Evolutionary conservation across 345 rosid species (phyloP).

Genomic region (Syzygium aromaticum): DNA sequence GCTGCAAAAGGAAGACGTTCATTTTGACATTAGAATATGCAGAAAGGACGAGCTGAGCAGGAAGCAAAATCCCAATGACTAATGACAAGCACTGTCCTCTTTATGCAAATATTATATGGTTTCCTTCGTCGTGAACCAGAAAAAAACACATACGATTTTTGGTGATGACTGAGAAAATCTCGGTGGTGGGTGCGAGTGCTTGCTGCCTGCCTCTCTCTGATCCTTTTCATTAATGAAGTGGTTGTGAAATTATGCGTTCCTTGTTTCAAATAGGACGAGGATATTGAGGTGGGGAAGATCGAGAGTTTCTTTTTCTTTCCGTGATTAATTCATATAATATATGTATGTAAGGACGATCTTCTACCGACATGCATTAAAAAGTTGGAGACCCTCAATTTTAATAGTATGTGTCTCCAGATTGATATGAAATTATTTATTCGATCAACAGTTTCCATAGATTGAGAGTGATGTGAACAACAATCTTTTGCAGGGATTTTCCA

Average conservation of each 20-base stretch:
- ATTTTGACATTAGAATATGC: not conserved
- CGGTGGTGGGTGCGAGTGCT: not conserved
- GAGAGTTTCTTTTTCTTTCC: not conserved
- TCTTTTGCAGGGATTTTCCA: not conserved
- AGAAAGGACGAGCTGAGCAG: slow-evolving; percentile 8
- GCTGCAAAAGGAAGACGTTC: slow-evolving; percentile 4
- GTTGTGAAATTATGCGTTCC: not conserved
- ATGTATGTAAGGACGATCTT: not conserved
- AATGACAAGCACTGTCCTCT: not conserved
- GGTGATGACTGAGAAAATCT: not conserved
- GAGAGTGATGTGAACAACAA: not conserved
- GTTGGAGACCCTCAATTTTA: not conserved
- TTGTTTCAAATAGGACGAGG: not conserved
- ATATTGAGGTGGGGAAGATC: not conserved
- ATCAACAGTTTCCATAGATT: not conserved
- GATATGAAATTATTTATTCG: not conserved
- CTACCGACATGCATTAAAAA: not conserved
- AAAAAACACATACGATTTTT: not conserved
- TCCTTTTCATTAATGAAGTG: not conserved
- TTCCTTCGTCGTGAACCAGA: not conserved
- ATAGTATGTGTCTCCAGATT: not conserved
- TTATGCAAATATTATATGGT: not conserved
- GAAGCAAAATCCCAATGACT: not conserved
- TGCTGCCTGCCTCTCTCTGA: not conserved
- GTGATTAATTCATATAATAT: not conserved